These are phyloP conservation scores for Candolleomyces aberdarensis DNA, from an alignment of 768 basidiomycete species.

Conservation along the genomic window DNA sequence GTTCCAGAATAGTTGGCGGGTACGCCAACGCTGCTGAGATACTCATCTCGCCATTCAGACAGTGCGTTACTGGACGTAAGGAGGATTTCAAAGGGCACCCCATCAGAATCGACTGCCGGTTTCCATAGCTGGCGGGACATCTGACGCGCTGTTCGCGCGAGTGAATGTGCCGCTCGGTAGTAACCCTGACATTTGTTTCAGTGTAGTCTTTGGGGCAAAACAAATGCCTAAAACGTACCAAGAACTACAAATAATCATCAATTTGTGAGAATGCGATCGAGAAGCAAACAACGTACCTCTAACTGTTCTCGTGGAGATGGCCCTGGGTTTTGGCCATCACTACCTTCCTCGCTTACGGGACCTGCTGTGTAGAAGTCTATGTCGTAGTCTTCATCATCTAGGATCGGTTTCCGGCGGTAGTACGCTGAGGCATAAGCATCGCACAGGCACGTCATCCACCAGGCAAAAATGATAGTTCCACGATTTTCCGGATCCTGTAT, in stretches of 20 bases:
- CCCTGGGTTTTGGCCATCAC: constrained; percentile 41
- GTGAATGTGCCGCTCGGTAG: constrained; percentile 76
- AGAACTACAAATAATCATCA: constrained; percentile 44
- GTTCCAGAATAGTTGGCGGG: constrained; percentile 79
- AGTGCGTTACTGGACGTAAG: constrained; percentile 53
- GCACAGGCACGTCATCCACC: constrained; percentile 89
- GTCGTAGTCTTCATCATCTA: constrained; percentile 89
- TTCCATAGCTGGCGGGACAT: constrained; percentile 82
- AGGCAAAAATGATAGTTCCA: constrained; percentile 86
- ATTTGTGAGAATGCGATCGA: neutral
- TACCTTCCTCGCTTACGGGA: constrained; percentile 46
- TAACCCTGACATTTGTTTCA: constrained; percentile 55
- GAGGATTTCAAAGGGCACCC: constrained; percentile 70
- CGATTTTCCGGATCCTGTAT: constrained; percentile 74
- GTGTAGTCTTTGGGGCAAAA: constrained; percentile 4
- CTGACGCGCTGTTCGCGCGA: constrained; percentile 79
- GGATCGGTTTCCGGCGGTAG: constrained; percentile 79
- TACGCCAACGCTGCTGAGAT: constrained; percentile 78
- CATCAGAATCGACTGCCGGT: constrained; percentile 71
- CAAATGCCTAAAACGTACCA: constrained; percentile 45
- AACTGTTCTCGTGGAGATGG: constrained; percentile 76
- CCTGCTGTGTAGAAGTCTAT: constrained; percentile 84
- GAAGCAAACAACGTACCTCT: constrained; percentile 47
- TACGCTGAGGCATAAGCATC: constrained; percentile 85
- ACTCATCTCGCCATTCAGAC: constrained; percentile 71